Evolutionary conservation across 768 basidiomycete genomes (phyloP).

Genomic region (Myochromella boudieri): DNA sequence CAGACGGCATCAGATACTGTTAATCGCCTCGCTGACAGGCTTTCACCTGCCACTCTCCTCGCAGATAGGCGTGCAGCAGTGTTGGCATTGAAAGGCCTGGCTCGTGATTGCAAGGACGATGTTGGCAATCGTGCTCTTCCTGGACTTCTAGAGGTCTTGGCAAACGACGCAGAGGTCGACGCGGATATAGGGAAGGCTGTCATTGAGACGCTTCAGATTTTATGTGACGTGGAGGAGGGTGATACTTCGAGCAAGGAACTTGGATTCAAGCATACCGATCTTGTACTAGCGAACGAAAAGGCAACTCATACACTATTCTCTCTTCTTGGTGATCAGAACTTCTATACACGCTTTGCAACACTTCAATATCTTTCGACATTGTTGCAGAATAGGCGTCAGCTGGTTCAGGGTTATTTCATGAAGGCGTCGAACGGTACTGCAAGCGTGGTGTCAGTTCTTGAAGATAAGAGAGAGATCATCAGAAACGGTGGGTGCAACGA

Average conservation of each 20-base stretch:
- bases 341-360: conserved; percentile 83
- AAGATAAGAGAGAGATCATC: conserved; percentile 87
- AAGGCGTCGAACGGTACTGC: conserved; percentile 76
- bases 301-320: conserved; percentile 74
- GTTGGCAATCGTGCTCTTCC: conserved; percentile 78
- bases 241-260: conserved; percentile 54
- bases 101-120: conserved; percentile 88
- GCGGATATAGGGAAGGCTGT: conserved; percentile 90
- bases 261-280: conserved; percentile 84
- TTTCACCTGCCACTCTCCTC: conserved; percentile 86
- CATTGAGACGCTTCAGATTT: conserved; percentile 81
- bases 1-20: conserved; percentile 88
- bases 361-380: conserved; percentile 81
- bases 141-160: conserved; percentile 77
- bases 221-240: conserved; percentile 79
- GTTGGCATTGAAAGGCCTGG: conserved; percentile 89
- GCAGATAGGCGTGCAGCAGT: conserved; percentile 93
- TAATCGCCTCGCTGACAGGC: conserved; percentile 80
- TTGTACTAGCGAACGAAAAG: conserved; percentile 69
- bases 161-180: conserved; percentile 89
- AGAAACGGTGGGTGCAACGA: conserved; percentile 65
- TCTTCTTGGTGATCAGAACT: conserved; percentile 72
- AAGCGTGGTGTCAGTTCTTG: conserved; percentile 71
- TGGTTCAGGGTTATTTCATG: conserved; percentile 89
- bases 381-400: conserved; percentile 77